phyloP scores from a whole-genome alignment of 2,329 filamentous ascomycete species.

The Westerdykella ornata region DNA sequence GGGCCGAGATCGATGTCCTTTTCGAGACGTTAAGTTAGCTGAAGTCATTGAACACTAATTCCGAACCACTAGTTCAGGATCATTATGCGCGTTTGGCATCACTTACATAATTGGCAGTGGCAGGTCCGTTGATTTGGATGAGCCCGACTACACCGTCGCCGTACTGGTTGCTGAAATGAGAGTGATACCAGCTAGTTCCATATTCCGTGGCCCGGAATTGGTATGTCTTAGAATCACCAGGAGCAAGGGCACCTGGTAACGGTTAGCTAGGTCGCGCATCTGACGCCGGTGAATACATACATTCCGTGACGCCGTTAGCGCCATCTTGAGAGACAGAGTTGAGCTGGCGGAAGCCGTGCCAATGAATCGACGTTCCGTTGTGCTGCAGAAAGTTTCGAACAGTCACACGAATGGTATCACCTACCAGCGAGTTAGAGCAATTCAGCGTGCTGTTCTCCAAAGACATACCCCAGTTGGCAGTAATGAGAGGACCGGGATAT shows the following conservation, averaged over 20 bases:
- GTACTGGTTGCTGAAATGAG: conserved; percentile 40
- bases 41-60: neutral
- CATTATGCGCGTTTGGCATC: too few relatives aligned
- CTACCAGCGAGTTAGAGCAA: conserved; percentile 1
- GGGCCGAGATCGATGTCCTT: conserved; percentile 22
- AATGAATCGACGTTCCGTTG: conserved; percentile 60
- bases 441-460: neutral
- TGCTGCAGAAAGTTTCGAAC: conserved; percentile 49
- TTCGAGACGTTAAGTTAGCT: neutral
- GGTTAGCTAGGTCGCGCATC: neutral
- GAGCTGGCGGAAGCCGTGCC: conserved; percentile 54
- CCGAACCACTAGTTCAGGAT: neutral
- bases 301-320: conserved; percentile 28
- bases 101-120: conserved; percentile 21
- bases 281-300: neutral
- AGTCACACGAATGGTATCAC: conserved; percentile 32
- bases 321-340: conserved; percentile 52
- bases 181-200: conserved; percentile 25
- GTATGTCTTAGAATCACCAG: conserved; percentile 39
- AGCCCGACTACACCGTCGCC: conserved; percentile 38
- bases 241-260: conserved; percentile 37
- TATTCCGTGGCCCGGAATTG: conserved; percentile 27
- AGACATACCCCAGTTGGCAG: conserved; percentile 41
- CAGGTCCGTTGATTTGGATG: conserved; percentile 25
- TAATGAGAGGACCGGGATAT: conserved; percentile 56